Conservation (phyloP, 2,329 filamentous ascomycete species). For the Hypoxylon sp. region DNA sequence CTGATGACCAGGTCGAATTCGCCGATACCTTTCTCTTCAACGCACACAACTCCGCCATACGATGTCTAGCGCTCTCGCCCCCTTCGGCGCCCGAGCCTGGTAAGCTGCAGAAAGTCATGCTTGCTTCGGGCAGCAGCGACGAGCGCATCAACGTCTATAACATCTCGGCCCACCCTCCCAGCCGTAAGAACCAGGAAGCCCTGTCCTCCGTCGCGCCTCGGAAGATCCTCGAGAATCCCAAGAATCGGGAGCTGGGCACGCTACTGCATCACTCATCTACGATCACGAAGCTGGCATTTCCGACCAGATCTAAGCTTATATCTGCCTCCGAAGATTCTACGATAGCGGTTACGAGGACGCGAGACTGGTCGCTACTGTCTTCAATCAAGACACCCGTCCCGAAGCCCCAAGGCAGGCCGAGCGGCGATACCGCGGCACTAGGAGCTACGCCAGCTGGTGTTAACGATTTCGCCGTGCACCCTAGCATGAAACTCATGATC, state of each 20-base stretch:
- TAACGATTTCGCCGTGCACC: slow-evolving; percentile 95
- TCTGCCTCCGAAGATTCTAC: slow-evolving; percentile 92
- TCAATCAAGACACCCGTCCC: slow-evolving; percentile 90
- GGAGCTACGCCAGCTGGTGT: slow-evolving; percentile 88
- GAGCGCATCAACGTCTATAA: slow-evolving; percentile 96
- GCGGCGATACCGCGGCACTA: slow-evolving; percentile 87
- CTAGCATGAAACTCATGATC: slow-evolving; percentile 96
- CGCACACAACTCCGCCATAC: slow-evolving; percentile 89
- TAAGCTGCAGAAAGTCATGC: slow-evolving; percentile 83
- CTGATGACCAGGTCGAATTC: slow-evolving; percentile 70
- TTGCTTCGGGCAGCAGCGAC: slow-evolving; percentile 93
- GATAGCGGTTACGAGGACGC: slow-evolving; percentile 85
- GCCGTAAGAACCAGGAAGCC: slow-evolving; percentile 66
- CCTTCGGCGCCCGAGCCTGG: slow-evolving; percentile 71
- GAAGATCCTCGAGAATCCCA: slow-evolving; percentile 83
- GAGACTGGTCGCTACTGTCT: slow-evolving; percentile 90
- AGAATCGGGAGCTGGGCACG: slow-evolving; percentile 88
- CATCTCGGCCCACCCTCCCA: slow-evolving; percentile 77
- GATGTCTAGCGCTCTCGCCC: slow-evolving; percentile 87
- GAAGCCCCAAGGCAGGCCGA: slow-evolving; percentile 82
- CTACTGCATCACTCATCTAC: slow-evolving; percentile 88
- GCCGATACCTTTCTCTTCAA: slow-evolving; percentile 96
- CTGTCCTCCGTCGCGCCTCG: slow-evolving; percentile 77
- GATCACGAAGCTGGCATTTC: slow-evolving; percentile 84
- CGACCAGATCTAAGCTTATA: slow-evolving; percentile 86